Base-by-base conservation (phyloP, 2,329 filamentous ascomycete species). In the Volutella citrinella region DNA sequence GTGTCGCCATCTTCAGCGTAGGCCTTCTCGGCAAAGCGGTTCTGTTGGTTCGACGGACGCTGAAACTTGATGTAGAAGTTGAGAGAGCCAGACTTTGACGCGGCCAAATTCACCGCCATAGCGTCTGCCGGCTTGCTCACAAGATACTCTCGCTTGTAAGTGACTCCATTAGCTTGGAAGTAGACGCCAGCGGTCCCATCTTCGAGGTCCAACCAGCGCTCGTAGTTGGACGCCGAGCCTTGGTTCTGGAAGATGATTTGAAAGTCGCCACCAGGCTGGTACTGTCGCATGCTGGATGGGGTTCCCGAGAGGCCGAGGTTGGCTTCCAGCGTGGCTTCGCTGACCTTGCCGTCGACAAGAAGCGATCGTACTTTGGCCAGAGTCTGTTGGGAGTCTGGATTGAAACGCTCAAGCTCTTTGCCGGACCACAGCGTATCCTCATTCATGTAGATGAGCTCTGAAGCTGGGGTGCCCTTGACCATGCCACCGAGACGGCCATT, bases 351-450 rank as follows among this genome's bases (percentile, higher is more conserved):
- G 11, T 47, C 37, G 24, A 45, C 31, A 15, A 56, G 52, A 6
- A 55, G 35, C 9, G 45, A 29, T 3, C 52, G 43, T 5, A 56
- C 16, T 2, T 30, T 32, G 12, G 27, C 17, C 15, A 56, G 20
- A n/a, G 44, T 44, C 10, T 34, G 27, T 9, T 32, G 17, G 5
- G 51, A 50, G 27, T 49, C 46, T n/a, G 55, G 55, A 10, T 65
- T 66, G 10, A 61, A 63, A 9, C 69, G 65, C 28, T 68, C 54
- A 36, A 68, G 66, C 8, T 57, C 58, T 1, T 63, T 65, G 16
- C 68, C 68, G 34, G 64, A 68, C 66, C 65, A 71, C 9, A 69
- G 59, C 3, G 67, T 68, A 35, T 72, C 66, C 44, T 74, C 69
- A 27, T 72, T 74, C 10, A 74, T 51, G 11, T 48, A 45, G 18